Conservation (phyloP, 495 filamentous ascomycete species). For the Hyphodiscus hymeniophilus region DNA sequence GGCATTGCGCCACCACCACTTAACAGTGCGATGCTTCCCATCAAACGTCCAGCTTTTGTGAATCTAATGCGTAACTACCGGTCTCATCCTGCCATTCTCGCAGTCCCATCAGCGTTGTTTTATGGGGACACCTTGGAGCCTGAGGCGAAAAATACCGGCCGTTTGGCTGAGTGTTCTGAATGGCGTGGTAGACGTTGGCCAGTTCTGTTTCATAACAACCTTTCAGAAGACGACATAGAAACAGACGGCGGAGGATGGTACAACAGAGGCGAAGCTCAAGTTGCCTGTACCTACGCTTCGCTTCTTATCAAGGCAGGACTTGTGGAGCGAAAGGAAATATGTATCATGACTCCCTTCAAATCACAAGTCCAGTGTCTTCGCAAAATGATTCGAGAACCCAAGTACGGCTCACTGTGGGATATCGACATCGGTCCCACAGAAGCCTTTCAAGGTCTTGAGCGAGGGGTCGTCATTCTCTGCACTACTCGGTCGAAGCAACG, state of each 20-base stretch:
- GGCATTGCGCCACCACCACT: slow-evolving; percentile 15
- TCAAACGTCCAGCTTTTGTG: slow-evolving; percentile 39
- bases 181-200: slow-evolving; percentile 43
- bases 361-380: slow-evolving; percentile 42
- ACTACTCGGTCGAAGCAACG: slow-evolving; percentile 40
- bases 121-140: slow-evolving; percentile 46
- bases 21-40: slow-evolving; percentile 16
- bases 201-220: slow-evolving; percentile 40
- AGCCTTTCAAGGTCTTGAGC: slow-evolving; percentile 49
- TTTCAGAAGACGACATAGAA: slow-evolving; percentile 38
- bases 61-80: slow-evolving; percentile 53
- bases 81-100: slow-evolving; percentile 48
- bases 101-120: slow-evolving; percentile 42
- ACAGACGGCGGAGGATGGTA: slow-evolving; percentile 45
- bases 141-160: slow-evolving; percentile 30
- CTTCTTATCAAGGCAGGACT: slow-evolving; percentile 28
- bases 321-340: slow-evolving; percentile 35
- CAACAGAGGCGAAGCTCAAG: slow-evolving; percentile 38
- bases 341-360: slow-evolving; percentile 47
- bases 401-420: slow-evolving; percentile 26
- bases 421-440: slow-evolving; percentile 50
- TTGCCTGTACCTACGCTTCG: slow-evolving; percentile 35
- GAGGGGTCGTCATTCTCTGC: slow-evolving; percentile 45
- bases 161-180: slow-evolving; percentile 32
- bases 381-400: slow-evolving; percentile 24